A percentile compares a stretch with the other conserved stretches of the same genome.
Conservation (phyloP, 805 yeast species). For the Ascoidea rubescens region DNA sequence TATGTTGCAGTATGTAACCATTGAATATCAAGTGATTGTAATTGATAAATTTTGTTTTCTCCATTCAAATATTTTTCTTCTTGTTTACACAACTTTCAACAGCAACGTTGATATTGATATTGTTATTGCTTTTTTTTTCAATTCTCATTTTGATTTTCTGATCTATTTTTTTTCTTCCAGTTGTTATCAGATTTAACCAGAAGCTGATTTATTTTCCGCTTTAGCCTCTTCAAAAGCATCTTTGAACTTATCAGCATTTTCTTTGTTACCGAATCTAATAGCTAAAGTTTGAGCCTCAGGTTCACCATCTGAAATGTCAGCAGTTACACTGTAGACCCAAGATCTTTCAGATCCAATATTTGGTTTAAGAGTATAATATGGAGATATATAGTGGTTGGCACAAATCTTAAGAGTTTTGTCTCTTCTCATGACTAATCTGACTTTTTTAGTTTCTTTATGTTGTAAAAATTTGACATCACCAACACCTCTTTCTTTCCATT, state of each 20-base stretch:
- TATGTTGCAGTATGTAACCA: too few species aligned
- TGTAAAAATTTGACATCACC: conserved; percentile 94
- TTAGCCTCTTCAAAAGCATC: conserved; percentile 50
- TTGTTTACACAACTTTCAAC: too few species aligned
- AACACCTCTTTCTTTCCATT: conserved; percentile 99
- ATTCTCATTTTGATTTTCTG: conserved; percentile 1
- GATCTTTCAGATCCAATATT: conserved; percentile 96
- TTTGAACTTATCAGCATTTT: conserved; percentile 91
- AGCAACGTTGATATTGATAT: too few species aligned
- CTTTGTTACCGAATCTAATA: conserved; percentile 84
- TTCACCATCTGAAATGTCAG: conserved; percentile 89
- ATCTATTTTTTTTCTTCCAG: background rate
- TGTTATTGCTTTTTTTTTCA: too few species aligned
- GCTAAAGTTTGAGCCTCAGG: conserved; percentile 96
- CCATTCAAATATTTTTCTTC: too few species aligned
- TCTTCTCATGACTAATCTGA: conserved; percentile 94
- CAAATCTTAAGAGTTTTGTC: conserved; percentile 97
- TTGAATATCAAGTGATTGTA: too few species aligned
- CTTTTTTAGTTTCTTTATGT: conserved; percentile 72
- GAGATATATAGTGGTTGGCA: conserved; percentile 84
- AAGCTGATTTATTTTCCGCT: background rate
- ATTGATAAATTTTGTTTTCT: too few species aligned
- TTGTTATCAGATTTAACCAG: background rate
- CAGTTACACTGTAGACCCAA: conserved; percentile 94
- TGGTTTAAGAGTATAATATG: conserved; percentile 75